Evolutionary conservation across 75 land plant genomes (phyloP).

Genomic region (Picea sitchensis): DNA sequence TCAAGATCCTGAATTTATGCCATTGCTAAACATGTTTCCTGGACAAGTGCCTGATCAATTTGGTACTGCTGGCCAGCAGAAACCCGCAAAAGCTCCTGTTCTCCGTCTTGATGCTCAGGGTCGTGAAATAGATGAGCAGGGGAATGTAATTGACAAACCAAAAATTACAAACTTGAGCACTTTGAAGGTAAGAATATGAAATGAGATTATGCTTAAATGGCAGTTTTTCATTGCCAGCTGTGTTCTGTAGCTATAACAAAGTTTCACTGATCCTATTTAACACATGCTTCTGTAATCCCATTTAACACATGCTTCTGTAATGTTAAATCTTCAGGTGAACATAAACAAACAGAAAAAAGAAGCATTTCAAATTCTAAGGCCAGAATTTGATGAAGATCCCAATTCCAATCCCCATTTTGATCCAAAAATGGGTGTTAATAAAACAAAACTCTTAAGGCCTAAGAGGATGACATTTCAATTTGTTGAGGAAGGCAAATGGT

Average conservation of each 20-base stretch:
- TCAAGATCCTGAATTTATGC: conserved; percentile 79
- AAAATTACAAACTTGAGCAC: conserved; percentile 85
- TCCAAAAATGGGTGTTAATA: conserved; percentile 70
- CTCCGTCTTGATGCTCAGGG: conserved; percentile 93
- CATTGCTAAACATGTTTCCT: conserved; percentile 73
- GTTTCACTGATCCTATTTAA: neutral
- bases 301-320: neutral
- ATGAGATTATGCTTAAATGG: neutral
- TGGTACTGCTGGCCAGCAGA: conserved; percentile 44
- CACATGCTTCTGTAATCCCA: neutral
- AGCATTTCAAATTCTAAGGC: conserved; percentile 91
- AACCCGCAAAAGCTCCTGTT: conserved; percentile 87
- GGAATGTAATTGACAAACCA: conserved; percentile 74
- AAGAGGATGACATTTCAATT: conserved; percentile 91
- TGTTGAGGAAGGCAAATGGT: conserved; percentile 95
- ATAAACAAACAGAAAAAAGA: conserved; percentile 98
- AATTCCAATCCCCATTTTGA: conserved; percentile 77
- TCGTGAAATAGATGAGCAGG: conserved; percentile 96
- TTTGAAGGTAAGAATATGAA: conserved; percentile 59
- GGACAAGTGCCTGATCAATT: conserved; percentile 42
- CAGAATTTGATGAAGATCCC: conserved; percentile 82
- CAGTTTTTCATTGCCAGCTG: neutral
- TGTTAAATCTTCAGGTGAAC: conserved; percentile 62
- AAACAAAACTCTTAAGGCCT: conserved; percentile 80
- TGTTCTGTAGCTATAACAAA: conserved; percentile 5